Conservation (phyloP, 1,284 basidiomycete species). For the Cryptococcus maquisensis region DNA sequence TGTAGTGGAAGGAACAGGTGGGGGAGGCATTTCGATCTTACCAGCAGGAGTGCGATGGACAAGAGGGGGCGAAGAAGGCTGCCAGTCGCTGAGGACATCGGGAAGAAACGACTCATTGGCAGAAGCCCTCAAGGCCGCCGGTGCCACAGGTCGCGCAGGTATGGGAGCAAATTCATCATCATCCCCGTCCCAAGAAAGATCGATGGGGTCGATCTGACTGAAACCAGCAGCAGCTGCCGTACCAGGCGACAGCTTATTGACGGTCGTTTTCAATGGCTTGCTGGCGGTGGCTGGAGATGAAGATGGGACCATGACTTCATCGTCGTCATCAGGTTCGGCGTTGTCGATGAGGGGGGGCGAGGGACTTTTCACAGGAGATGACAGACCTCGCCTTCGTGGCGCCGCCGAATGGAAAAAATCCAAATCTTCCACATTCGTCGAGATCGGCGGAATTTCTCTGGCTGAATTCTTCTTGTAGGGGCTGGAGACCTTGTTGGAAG, state of each 20-base stretch:
- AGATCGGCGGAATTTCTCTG: too few relatives aligned
- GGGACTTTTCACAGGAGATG: neutral
- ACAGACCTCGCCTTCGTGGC: conserved; percentile 14
- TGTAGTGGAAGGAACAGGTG: conserved; percentile 8
- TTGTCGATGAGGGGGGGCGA: conserved; percentile 2
- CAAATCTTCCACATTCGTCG: neutral
- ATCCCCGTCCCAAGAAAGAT: conserved; percentile 30
- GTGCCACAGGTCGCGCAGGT: neutral
- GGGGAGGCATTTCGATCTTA: conserved; percentile 9
- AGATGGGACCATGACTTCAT: neutral
- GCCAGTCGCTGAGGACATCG: neutral
- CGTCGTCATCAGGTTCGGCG: neutral
- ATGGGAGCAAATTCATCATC: conserved; percentile 9
- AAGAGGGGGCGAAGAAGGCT: neutral
- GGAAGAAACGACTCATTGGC: too few relatives aligned
- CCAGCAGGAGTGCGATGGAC: conserved; percentile 1
- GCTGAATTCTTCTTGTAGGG: too few relatives aligned
- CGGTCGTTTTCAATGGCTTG: neutral
- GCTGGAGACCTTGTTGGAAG: too few relatives aligned
- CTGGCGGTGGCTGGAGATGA: neutral
- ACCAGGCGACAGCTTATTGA: conserved; percentile 22
- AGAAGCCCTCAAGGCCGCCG: too few relatives aligned
- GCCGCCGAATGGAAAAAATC: conserved; percentile 39
- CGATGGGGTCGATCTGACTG: conserved; percentile 37
- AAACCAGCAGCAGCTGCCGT: conserved; percentile 41